A percentile compares a stretch with the other conserved stretches of the same genome.
Evolutionary conservation across 352 stramenopile genomes (phyloP).

Genomic region (Globisporangium camurandrum): DNA sequence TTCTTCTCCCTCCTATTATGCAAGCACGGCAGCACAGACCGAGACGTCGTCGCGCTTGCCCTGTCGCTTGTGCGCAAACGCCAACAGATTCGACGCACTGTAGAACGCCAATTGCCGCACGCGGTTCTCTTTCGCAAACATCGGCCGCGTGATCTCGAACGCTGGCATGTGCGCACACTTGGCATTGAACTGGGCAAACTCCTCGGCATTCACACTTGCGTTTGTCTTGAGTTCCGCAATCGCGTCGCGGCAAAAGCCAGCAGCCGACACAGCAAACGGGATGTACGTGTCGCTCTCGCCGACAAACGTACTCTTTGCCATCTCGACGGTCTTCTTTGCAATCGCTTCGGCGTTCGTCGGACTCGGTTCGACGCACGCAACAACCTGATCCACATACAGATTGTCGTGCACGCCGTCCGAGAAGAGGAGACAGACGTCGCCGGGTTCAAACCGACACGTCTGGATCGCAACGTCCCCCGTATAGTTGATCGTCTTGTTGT

Average conservation of each 20-base stretch:
- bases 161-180: slow-evolving; percentile 72
- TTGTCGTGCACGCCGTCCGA: slow-evolving; percentile 87
- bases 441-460: slow-evolving; percentile 57
- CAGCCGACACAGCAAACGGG: slow-evolving; percentile 78
- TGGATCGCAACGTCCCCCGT: slow-evolving; percentile 61
- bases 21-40: slow-evolving; percentile 77
- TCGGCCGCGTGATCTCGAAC: slow-evolving; percentile 43
- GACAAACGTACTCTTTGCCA: slow-evolving; percentile 61
- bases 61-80: slow-evolving; percentile 84
- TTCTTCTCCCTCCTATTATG: slow-evolving; percentile 18
- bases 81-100: slow-evolving; percentile 81
- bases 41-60: slow-evolving; percentile 85
- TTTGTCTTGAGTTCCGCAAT: slow-evolving; percentile 71
- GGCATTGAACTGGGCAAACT: slow-evolving; percentile 60
- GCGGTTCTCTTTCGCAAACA: slow-evolving; percentile 77
- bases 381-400: slow-evolving; percentile 78
- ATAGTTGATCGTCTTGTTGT: slow-evolving; percentile 83
- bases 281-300: slow-evolving; percentile 66
- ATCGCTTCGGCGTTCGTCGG: slow-evolving; percentile 60
- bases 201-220: slow-evolving; percentile 44
- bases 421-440: slow-evolving; percentile 78
- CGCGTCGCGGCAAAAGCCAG: slow-evolving; percentile 71
- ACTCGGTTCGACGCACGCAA: slow-evolving; percentile 43
- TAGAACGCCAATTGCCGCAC: slow-evolving; percentile 85
- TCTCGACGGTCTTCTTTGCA: slow-evolving; percentile 59